These are phyloP conservation scores for Beverwykella pulmonaria DNA, from an alignment of 495 filamentous ascomycete species.

Conservation along the genomic window DNA sequence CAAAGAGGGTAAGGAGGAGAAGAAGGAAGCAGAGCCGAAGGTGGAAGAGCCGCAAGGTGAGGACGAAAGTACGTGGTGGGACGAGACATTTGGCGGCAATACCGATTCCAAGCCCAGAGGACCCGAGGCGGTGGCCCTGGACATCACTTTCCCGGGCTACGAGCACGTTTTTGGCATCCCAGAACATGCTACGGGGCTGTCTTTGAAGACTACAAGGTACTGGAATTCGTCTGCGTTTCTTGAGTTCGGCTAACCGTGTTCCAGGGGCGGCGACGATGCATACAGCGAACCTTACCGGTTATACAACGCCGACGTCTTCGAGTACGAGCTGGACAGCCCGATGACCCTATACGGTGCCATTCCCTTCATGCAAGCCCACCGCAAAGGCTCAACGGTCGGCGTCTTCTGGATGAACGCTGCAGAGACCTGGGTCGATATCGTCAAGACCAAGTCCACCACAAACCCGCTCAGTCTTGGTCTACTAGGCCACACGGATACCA, in stretches of 20 bases:
- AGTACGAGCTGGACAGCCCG: constrained; percentile 93
- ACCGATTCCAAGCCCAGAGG: constrained; percentile 90
- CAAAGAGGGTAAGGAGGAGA: constrained; percentile 47
- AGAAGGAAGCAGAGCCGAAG: constrained; percentile 49
- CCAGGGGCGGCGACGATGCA: constrained; percentile 74
- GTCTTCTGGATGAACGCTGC: constrained; percentile 99
- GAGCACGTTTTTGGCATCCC: constrained; percentile 94
- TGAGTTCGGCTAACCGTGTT: not conserved
- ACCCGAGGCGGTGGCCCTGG: constrained; percentile 86
- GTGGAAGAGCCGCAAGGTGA: constrained; percentile 47
- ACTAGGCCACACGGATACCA: constrained; percentile 68
- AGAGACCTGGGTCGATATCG: constrained; percentile 95
- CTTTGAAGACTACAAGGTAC: constrained; percentile 85
- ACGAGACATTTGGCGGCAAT: constrained; percentile 90
- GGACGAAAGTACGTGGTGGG: constrained; percentile 95
- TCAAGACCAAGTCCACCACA: constrained; percentile 71
- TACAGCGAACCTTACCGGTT: constrained; percentile 91
- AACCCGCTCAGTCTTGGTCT: constrained; percentile 79
- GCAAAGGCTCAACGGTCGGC: constrained; percentile 88
- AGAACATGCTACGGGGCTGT: constrained; percentile 85
- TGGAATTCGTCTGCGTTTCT: constrained; percentile 50
- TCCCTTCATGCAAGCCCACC: constrained; percentile 95
- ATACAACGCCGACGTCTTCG: constrained; percentile 96
- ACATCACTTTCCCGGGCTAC: constrained; percentile 90
- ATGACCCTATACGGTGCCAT: constrained; percentile 99